Base-by-base conservation (phyloP, 768 basidiomycete genomes). In the Pulveroboletus sp. region DNA sequence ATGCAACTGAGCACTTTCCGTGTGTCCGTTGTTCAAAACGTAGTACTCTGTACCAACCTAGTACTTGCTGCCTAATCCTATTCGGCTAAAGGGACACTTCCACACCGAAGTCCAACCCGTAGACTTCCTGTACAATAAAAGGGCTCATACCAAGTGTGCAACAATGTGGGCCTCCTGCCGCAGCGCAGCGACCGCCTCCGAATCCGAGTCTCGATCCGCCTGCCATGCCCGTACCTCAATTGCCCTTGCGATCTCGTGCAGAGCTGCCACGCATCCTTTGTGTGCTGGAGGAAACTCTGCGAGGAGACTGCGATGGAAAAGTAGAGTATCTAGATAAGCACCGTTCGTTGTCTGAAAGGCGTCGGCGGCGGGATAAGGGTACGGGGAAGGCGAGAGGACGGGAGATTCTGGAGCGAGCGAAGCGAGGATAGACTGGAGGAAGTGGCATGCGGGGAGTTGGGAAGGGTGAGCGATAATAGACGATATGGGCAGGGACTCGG, bases 251-350 rank as follows among this genome's bases (percentile, higher is more conserved):
- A 90, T 71, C 65, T 83, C 83, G 68, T 71, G 79, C 65, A 86
- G 80, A 14, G 71, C 82, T 45, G 74, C 70, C 43, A 83, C 80
- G 71, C 87, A 89, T 30, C 79, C 76, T 50, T 54, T 66, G 71
- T 89, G 87, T 10, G 72, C 82, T 47, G 73, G 70, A 17, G 87
- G 86, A 60, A 73, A 82, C 9, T 82, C 77, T 54, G 68, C 71
- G 53, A 83, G 73, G 33, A 85, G 78, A 63, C 84, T 81, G 62
- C 87, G 85, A 70, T 90, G 87, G 0, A 81, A 80, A 68, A 88
- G 86, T 59, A 90, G 82, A 45, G 78, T 75, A 61, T 90, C 87
- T 67, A 90, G 78, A 61, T 88, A 90, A 51, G 79, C 85, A 58
- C 86, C 86, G 69, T 78, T 76, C 41, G 83, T 85, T 48, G 83